Conservation (phyloP, 108 stramenopile species). For the Nitzschia sp. region DNA sequence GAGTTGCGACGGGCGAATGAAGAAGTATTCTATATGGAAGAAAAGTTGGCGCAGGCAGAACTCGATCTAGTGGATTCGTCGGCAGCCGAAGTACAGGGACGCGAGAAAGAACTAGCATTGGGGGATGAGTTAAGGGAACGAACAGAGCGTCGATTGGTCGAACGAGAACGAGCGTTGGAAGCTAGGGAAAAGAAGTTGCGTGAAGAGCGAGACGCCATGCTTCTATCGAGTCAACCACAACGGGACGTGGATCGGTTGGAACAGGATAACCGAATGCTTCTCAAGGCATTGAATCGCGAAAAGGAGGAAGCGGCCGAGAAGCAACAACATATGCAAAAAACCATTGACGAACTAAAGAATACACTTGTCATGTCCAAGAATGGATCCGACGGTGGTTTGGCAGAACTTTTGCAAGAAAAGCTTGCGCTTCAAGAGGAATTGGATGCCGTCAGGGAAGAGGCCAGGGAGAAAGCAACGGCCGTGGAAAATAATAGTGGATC, state of each 20-base stretch:
- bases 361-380: not conserved
- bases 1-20: constrained; percentile 25
- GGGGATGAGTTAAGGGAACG: constrained; percentile 6
- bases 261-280: constrained; percentile 15
- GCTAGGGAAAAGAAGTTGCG: constrained; percentile 22
- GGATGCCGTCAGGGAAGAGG: constrained; percentile 5
- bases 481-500: constrained; percentile 2
- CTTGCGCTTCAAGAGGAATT: not conserved
- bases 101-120: constrained; percentile 11
- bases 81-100: constrained; percentile 10
- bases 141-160: constrained; percentile 20
- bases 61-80: not conserved
- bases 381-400: not conserved
- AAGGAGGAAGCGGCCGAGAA: constrained; percentile 4
- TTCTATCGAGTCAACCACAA: not conserved
- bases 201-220: constrained; percentile 7
- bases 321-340: constrained; percentile 5
- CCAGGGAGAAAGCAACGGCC: not conserved
- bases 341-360: not conserved
- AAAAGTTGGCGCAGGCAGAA: constrained; percentile 11
- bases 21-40: constrained; percentile 25
- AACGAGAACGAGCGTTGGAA: constrained; percentile 16
- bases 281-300: constrained; percentile 14
- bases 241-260: constrained; percentile 3
- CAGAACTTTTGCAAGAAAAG: constrained; percentile 20